Base-by-base conservation (phyloP, 805 yeast species). In the Yarrowia alimentaria region DNA sequence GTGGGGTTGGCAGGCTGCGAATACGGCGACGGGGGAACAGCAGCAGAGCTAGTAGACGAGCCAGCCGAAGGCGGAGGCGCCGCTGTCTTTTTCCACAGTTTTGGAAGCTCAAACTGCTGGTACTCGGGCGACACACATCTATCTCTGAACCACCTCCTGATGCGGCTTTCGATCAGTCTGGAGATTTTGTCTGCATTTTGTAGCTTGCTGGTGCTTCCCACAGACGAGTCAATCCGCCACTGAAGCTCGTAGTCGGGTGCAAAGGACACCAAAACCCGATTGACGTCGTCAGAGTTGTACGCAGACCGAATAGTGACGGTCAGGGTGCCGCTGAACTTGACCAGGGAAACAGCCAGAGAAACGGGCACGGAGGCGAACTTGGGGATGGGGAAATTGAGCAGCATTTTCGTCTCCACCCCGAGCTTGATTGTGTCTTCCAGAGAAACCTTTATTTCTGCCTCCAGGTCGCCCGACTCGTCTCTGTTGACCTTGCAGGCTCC, bases 111-210 rank as follows among this genome's bases (percentile, higher is more conserved):
- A 22, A 93, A 80, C 42, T 87, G 83, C 64, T 90, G 96, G 60
- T 83, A 91, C 58, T 95, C 75, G 1, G 99, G 99, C 57, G 88
- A 94, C 10, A 93, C 93, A 62, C 96, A 88, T 55, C 96, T 73
- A 59, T 91, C 97, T 13, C 82, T 81, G 62, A 93, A 90, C 95
- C 96, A 89, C 51, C 81, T 81, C 56, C 93, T 75, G 30, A 93
- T 74, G 54, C 83, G 82, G 53, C 79, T 79, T 63, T 93, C 98
- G 31, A 93, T 81, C 32, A 93, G 69, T 53, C 86, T 81, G 8
- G 95, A 80, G 29, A 93, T 80, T 61, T 93, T 89, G 6, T 47
- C 51, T 6, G 42, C 85, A 60, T 93, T 88, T 65, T 90, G 95
- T 20, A 93, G 71, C 63, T 91, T 85, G 0, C 98, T 87, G 40